A percentile compares a stretch with the other conserved stretches of the same genome.
phyloP scores from a whole-genome alignment of 371 early-diverging fungal genomes.

The Batrachochytrium dendrobatidis region DNA sequence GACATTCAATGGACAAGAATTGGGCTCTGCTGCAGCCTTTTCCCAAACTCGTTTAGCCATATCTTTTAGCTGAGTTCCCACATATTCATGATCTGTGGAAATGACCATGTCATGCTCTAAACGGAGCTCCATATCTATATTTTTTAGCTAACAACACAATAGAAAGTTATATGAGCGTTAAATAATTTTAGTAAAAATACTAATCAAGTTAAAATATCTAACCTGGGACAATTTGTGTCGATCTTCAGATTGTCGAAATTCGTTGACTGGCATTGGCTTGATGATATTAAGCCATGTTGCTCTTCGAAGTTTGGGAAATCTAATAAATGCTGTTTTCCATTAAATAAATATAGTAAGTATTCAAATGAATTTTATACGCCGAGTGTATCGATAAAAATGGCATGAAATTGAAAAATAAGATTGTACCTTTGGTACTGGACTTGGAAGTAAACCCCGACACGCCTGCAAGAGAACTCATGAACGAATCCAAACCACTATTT shows the following conservation, averaged over 20 bases:
- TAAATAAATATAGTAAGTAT: too few species aligned
- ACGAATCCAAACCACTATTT: constrained; percentile 9
- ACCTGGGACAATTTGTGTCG: constrained; percentile 28
- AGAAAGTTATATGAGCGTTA: too few species aligned
- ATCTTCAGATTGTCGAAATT: too few species aligned
- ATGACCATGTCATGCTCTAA: constrained; percentile 36
- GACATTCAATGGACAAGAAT: constrained; percentile 9
- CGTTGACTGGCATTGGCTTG: constrained; percentile 20
- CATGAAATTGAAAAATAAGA: not conserved
- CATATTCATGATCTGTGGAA: constrained; percentile 30
- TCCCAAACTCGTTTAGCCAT: constrained; percentile 32
- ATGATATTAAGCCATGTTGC: constrained; percentile 33
- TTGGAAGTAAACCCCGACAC: constrained; percentile 8
- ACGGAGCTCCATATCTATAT: constrained; percentile 41
- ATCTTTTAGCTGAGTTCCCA: constrained; percentile 28
- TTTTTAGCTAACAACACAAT: constrained; percentile 16
- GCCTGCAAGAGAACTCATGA: constrained; percentile 4
- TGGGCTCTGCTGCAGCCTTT: constrained; percentile 14
- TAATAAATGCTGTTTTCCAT: constrained; percentile 12
- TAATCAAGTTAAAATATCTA: too few species aligned
- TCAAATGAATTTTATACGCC: too few species aligned
- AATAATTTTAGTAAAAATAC: too few species aligned
- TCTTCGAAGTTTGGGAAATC: constrained; percentile 17
- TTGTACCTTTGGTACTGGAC: not conserved
- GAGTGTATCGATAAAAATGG: not conserved